Base-by-base conservation (phyloP, 495 filamentous ascomycete genomes). In the Cairneyella variabilis region DNA sequence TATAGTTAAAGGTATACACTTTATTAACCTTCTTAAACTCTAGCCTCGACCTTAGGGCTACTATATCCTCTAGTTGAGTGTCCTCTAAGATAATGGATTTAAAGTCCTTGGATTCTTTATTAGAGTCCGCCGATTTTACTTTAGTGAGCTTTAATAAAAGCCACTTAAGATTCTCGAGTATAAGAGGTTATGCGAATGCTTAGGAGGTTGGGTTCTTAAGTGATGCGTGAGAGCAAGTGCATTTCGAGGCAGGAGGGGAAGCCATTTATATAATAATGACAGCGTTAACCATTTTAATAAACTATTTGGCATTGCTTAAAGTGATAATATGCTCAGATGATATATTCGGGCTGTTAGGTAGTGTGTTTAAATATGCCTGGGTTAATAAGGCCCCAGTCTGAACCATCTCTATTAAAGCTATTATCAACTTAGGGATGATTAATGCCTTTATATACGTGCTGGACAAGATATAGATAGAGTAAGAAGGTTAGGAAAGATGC, bases 391-490 rank as follows among this genome's bases (percentile, higher is more conserved):
- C 37, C 11, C 46, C 53, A 30, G 9, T 51, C 26, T 51, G 47
- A 27, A 51, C 45, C 54, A 57, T 51, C 54, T 57, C 47, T 57
- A 12, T 50, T 51, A 39, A 27, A 6, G 54, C 37, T 28, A 51
- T 57, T 41, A 23, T 55, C 8, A 48, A 52, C 28, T 20, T 11
- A 32, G 42, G 36, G 4, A 22, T 45, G 23, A 23, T 45, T 27
- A 27, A 46, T 26, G 6, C 7, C 14, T 32, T 32, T 14, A 7
- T 6, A 32, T 32, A 14, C 14, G 28, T 7, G 40, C 20, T 8
- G 21, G 11, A 27, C 18, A 32, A 9, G 23, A 53, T 9, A 44
- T 28, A 21, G 42, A 44, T 16, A 53, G 36, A 28, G 38, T 53
- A 21, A 39, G 39, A 39, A 32, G 28, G 28, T 32, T 32, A 6